Evolutionary conservation across 805 yeast genomes (phyloP), one percentile per base, ranked within the genome.

Genomic region (Candida palmyrensis): DNA sequence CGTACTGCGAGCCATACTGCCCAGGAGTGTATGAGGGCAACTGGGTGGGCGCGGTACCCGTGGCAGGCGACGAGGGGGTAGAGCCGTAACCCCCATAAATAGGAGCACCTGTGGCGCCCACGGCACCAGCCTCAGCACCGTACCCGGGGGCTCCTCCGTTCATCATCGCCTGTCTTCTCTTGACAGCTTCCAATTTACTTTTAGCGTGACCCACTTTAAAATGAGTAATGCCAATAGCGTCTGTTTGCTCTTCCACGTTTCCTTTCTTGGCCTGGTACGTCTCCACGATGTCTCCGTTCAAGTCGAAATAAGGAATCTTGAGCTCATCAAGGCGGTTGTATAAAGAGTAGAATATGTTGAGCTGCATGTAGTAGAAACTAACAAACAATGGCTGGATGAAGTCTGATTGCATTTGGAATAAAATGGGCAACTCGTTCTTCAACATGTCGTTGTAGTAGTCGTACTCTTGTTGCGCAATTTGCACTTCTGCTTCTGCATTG

Each of bases 401-500:
- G 49, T 88, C 92, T 4, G 88, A 84, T 59, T 92, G 96, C 60
- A 92, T 69, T 49, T 75, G 77, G 61, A 92, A 92, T 54, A 92
- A 67, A 27, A 83, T 64, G 15, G 98, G 98, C 40, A 92, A 68
- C 59, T 92, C 97, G 24, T 71, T 76, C 63, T 89, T 90, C 60
- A 94, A 71, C 86, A 92, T 78, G 42, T 92, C 94, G 61, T 92
- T 94, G 67, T 84, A 92, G 66, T 90, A 92, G 56, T 90, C 95
- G 60, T 77, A 92, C 59, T 92, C 98, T 60, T 92, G 95, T 53
- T 83, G 89, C 4, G 98, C 97, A 46, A 86, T 74, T 47, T 81
- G 86, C 41, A 86, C 77, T 36, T 86, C 94, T 18, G 89, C 90
- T 59, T 92, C 96, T 6, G 89, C 88, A 50, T 75, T 76, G 70